Conservation (phyloP, 1,284 basidiomycete species). For the Peniophora sp. region DNA sequence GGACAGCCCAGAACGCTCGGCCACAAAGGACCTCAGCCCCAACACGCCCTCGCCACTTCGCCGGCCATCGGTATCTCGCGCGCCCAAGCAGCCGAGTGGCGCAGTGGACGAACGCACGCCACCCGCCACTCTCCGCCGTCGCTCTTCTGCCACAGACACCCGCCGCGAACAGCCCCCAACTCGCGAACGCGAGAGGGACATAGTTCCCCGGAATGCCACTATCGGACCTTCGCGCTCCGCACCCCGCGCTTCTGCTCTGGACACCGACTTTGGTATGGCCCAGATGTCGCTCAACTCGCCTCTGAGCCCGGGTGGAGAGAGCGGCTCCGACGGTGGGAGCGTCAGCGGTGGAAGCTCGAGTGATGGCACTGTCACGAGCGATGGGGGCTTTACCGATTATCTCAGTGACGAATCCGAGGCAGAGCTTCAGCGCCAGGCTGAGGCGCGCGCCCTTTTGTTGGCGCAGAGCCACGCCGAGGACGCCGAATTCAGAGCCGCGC, state of each 20-base stretch:
- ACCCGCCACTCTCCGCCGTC: slow-evolving; percentile 19
- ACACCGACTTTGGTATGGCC: slow-evolving; percentile 28
- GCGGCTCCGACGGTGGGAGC: slow-evolving; percentile 29
- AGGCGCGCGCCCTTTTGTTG: slow-evolving; percentile 60
- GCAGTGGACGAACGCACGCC: slow-evolving; percentile 11
- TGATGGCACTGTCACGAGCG: slow-evolving; percentile 70
- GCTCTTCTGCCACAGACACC: slow-evolving; percentile 16
- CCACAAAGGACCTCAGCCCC: slow-evolving; percentile 11
- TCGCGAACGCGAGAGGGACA: slow-evolving; percentile 8
- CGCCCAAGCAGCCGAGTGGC: no score
- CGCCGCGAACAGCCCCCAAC: slow-evolving; percentile 6
- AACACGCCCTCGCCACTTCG: slow-evolving; percentile 47
- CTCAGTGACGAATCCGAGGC: slow-evolving; percentile 78
- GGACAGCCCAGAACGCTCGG: no score
- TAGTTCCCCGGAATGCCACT: slow-evolving; percentile 9
- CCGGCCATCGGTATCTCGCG: slow-evolving; percentile 45
- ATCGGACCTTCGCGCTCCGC: slow-evolving; percentile 11
- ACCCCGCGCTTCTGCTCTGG: slow-evolving; percentile 16
- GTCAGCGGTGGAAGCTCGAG: slow-evolving; percentile 35
- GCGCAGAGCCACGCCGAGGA: slow-evolving; percentile 77
- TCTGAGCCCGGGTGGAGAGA: slow-evolving; percentile 43
- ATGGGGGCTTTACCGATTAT: slow-evolving; percentile 79
- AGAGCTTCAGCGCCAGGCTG: slow-evolving; percentile 74
- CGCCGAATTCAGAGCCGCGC: slow-evolving; percentile 67
- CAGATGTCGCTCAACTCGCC: slow-evolving; percentile 30